phyloP scores from a whole-genome alignment of 345 rosid genomes.

The Dipteronia sinensis region DNA sequence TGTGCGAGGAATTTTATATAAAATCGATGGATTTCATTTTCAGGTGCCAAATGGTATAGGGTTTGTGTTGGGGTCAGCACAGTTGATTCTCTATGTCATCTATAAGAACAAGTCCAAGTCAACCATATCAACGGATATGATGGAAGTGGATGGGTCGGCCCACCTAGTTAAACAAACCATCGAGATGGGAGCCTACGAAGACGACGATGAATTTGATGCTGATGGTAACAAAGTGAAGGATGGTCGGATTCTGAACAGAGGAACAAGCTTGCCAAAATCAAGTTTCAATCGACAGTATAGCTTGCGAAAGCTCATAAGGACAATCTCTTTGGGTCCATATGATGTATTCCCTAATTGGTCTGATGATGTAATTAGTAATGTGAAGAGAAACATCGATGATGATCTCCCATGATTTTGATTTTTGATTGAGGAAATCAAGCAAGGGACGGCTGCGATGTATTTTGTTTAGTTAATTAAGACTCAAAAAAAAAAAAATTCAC shows the following conservation, averaged over 20 bases:
- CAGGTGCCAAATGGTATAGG: slow-evolving; percentile 59
- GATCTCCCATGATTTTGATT: background rate
- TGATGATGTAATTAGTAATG: background rate
- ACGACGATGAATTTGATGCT: background rate
- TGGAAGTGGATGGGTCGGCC: slow-evolving; percentile 36
- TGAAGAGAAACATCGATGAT: background rate
- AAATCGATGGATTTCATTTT: background rate
- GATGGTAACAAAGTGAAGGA: background rate
- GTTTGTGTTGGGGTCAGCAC: slow-evolving; percentile 50
- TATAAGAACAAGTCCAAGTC: slow-evolving; percentile 39
- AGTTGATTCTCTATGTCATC: slow-evolving; percentile 50
- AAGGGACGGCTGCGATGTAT: background rate
- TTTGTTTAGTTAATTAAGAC: too few species aligned
- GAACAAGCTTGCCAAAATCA: slow-evolving; percentile 34
- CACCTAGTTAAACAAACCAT: slow-evolving; percentile 22
- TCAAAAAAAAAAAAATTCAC: too few species aligned
- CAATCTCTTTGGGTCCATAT: slow-evolving; percentile 31
- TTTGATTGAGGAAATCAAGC: slow-evolving; percentile 19
- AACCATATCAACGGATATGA: slow-evolving; percentile 18
- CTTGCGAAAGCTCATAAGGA: slow-evolving; percentile 30
- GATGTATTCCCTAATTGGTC: slow-evolving; percentile 30
- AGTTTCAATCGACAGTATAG: slow-evolving; percentile 24
- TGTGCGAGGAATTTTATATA: too few species aligned
- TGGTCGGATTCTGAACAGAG: slow-evolving; percentile 19
- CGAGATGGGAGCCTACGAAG: slow-evolving; percentile 25